phyloP scores from a whole-genome alignment of 1,284 basidiomycete species.

The Apiotrichum gracile region DNA sequence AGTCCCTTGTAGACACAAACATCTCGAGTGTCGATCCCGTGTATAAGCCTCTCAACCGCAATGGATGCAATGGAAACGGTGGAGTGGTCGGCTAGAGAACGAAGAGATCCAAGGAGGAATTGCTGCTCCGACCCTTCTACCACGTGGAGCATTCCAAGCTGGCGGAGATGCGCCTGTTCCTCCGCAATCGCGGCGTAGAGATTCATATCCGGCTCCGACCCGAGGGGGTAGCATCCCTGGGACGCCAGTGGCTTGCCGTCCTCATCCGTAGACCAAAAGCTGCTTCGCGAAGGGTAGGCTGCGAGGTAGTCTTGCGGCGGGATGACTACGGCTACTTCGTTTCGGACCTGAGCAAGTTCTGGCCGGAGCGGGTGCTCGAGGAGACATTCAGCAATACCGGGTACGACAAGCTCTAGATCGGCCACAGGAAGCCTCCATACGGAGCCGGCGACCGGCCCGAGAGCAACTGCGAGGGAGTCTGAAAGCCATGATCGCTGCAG shows the following conservation, averaged over 20 bases:
- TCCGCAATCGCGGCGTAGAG: slow-evolving; percentile 3
- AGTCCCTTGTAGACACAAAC: slow-evolving; percentile 11
- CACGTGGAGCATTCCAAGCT: slow-evolving; percentile 6
- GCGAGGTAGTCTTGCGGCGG: slow-evolving; percentile 1
- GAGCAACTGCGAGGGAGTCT: not conserved
- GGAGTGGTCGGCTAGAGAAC: not conserved
- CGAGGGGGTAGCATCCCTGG: slow-evolving; percentile 10
- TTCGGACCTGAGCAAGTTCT: not conserved
- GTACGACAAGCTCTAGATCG: not conserved
- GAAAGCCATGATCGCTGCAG: slow-evolving; percentile 6
- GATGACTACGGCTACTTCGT: not conserved
- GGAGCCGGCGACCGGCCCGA: not conserved
- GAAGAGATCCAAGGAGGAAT: not conserved
- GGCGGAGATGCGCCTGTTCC: slow-evolving; percentile 4
- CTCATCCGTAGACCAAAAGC: slow-evolving; percentile 4
- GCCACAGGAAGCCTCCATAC: not conserved
- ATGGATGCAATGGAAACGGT: slow-evolving; percentile 1
- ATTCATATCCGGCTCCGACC: not conserved
- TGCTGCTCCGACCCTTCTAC: slow-evolving; percentile 5
- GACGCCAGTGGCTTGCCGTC: not conserved
- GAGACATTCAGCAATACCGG: not conserved
- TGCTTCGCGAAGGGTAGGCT: not conserved
- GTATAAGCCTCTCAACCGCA: slow-evolving; percentile 6
- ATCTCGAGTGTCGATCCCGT: not conserved
- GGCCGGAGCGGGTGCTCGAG: not conserved